Base-by-base conservation (phyloP, 116 monocot species). In the Cymodocea nodosa region DNA sequence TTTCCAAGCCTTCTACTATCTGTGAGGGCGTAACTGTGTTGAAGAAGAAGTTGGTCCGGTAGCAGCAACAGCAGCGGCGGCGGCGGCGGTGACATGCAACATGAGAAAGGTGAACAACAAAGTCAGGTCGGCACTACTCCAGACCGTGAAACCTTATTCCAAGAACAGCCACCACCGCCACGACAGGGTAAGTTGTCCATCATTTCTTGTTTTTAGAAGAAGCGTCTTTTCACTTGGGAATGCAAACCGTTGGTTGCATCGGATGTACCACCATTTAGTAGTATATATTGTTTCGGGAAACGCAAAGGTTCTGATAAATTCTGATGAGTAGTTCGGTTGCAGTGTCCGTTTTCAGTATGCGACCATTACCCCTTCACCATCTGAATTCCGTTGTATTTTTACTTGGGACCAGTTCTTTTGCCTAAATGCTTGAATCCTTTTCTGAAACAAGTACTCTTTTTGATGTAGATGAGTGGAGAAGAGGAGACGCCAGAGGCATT, bases 51-150 rank as follows among this genome's bases (percentile, higher is more conserved):
- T 2, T 59, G 44, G 7, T 44, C 44, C 12, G 44, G 44, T 10
- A 10, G 44, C 12, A 44, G 44, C n/a, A n/a, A n/a, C n/a, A n/a
- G n/a, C n/a, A n/a, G n/a, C n/a, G n/a, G n/a, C n/a, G n/a, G n/a
- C 11, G 12, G 44, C 44, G 12, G 44, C 44, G 8, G 44, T 44
- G 44, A 44, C 17, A 15, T 35, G 16, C n/a, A 37, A 35, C 36
- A 37, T 39, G 62, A 62, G 15, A 37, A 62, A 36, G 62, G 62
- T 62, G 62, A 61, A 61, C 35, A 30, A 17, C 30, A 61, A 61
- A 34, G 61, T 61, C 11, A 10, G 61, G 17, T 16, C 61, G 30
- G 61, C 61, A 16, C 7, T 61, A 23, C 34, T 61, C 15, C 61
- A 61, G 61, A 61, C 61, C 7, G 24, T 61, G 61, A 61, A 17